A percentile compares a stretch with the other conserved stretches of the same genome.
These are phyloP conservation scores for Ricinus communis DNA, from an alignment of 345 rosid species.

Conservation along the genomic window DNA sequence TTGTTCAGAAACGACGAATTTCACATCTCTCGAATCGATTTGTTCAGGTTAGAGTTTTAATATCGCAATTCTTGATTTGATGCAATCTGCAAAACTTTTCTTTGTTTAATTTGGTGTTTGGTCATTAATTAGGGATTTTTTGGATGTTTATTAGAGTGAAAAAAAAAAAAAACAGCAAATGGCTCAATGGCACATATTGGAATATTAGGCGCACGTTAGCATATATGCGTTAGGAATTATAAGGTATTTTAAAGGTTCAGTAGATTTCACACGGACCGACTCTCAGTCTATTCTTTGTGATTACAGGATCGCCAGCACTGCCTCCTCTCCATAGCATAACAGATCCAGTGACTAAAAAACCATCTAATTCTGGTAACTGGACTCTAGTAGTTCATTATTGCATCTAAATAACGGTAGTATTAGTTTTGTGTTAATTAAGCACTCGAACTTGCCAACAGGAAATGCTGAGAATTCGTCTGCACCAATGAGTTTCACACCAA, in stretches of 20 bases:
- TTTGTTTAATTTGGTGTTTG: background rate
- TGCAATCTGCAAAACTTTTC: too few species aligned
- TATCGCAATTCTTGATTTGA: background rate
- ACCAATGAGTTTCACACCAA: constrained; percentile 23
- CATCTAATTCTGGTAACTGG: constrained; percentile 35
- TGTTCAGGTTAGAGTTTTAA: constrained; percentile 45
- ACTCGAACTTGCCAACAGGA: constrained; percentile 20
- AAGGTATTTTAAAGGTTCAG: background rate
- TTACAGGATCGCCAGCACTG: constrained; percentile 39
- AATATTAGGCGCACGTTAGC: background rate
- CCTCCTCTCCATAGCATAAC: constrained; percentile 46
- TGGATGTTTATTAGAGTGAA: too few species aligned
- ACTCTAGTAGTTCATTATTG: background rate
- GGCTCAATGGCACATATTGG: too few species aligned
- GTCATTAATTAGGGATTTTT: background rate
- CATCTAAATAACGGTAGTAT: too few species aligned
- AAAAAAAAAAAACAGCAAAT: too few species aligned
- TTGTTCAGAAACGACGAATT: constrained; percentile 30
- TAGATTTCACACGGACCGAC: background rate
- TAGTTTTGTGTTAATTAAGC: too few species aligned
- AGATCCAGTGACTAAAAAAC: constrained; percentile 27
- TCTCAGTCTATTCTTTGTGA: background rate
- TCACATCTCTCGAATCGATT: constrained; percentile 38
- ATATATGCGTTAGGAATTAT: background rate
- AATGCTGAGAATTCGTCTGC: constrained; percentile 16